Base-by-base conservation (phyloP, 768 basidiomycete genomes). In the Auricularia auricula-judae region DNA sequence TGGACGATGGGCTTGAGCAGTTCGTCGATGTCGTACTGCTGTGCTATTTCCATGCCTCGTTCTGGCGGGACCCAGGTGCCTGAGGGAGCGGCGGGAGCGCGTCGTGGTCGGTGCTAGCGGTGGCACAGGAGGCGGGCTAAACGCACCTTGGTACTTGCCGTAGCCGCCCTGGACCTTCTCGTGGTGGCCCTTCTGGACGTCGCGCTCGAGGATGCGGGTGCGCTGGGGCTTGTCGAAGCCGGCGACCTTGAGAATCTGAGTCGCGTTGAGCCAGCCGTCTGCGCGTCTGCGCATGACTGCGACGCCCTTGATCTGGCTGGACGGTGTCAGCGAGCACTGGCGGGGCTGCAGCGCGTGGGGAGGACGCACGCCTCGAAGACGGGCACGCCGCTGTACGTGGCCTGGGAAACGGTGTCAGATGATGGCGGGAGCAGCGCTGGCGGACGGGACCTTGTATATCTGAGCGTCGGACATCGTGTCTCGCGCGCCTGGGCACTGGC, bases 161-260 rank as follows among this genome's bases (percentile, higher is more conserved):
- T 98, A 99, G 2, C 97, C 97, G 29, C 97, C 97, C 75, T 99
- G 97, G 0, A 99, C 95, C 74, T 99, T 99, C 77, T 98, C 96
- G 75, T 99, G 97, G 70, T 93, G 91, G 34, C 95, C 97, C 74
- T 98, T 98, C 74, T 99, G 97, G 5, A 99, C 88, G 76, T 99
- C 97, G 68, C 97, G 85, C 76, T 99, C 97, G 54, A 99, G 82
- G 16, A 99, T 95, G 63, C 97, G 87, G 65, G 97, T 99, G 61
- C 97, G 82, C 73, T 98, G 97, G 1, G 97, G 97, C 74, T 99
- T 99, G 78, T 99, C 97, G 70, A 98, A 98, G 10, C 96, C 97
- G 35, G 95, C 97, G 69, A 99, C 96, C 75, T 99, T 99, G 72
- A 99, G 85, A 68, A 99, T 97, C 74, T 96, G 93, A 0, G 97